Base-by-base conservation (phyloP, 805 yeast species). In the Saccharomyces eubayanus region DNA sequence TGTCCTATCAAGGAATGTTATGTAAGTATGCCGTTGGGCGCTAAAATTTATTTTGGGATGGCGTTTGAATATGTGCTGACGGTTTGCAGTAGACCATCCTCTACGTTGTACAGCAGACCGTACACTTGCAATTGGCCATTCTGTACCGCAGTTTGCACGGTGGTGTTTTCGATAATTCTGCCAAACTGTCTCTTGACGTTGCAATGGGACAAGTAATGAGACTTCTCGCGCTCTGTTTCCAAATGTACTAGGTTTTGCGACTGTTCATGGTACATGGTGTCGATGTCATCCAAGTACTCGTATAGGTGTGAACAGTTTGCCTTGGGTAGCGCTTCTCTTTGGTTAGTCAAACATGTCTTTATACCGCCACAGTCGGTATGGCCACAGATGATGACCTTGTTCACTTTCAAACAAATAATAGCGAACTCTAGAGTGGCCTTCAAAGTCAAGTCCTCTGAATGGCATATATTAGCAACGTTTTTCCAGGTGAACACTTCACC, bases 311-410 rank as follows among this genome's bases (percentile, higher is more conserved):
- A 48, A 58, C 73, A 70, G 10, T 80, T 80, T 83, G 31, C 90
- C 90, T 31, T 84, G 74, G 48, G 51, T 28, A 65, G 50, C 4
- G 59, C 55, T 28, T 61, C 57, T 31, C 67, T 57, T 62, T 82
- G 80, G 54, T 80, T 75, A 2, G 84, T 77, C 49, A 91, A 72
- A 8, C 90, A 82, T 24, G 96, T 89, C 82, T 87, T 82, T 50
- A 89, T 82, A 30, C 97, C 97, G 50, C 96, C 97, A 76, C 98
- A 91, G 69, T 89, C 96, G 31, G 94, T 86, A 72, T 91, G 98
- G 3, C 97, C 98, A 71, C 96, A 88, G 5, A 91, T 86, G 53
- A 91, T 78, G 51, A 91, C 82, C 65, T 87, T 89, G 59, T 77
- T 78, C 43, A 92, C 95, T 64, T 87, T 85, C 56, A 91, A 76